phyloP scores from a whole-genome alignment of 805 yeast genomes.

The Wickerhamiella musiphila region DNA sequence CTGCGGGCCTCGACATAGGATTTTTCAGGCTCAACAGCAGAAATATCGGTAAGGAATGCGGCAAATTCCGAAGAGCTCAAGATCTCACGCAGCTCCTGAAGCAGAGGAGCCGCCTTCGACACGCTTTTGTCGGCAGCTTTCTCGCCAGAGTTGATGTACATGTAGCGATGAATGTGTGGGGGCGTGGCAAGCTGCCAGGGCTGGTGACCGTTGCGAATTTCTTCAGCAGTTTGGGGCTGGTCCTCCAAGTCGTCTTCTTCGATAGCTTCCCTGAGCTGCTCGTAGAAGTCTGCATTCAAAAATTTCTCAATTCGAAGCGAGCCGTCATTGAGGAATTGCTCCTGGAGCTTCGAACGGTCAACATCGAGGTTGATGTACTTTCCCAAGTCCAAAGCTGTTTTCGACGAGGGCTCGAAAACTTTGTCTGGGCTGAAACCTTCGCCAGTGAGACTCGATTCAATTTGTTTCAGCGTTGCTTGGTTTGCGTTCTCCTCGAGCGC shows the following conservation, averaged over 20 bases:
- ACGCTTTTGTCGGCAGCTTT: constrained; percentile 13
- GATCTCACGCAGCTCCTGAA: constrained; percentile 40
- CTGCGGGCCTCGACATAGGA: constrained; percentile 63
- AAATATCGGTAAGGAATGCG: constrained; percentile 48
- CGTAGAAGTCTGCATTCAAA: constrained; percentile 39
- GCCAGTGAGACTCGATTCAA: too few relatives aligned
- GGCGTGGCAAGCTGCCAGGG: constrained; percentile 93
- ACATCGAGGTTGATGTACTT: constrained; percentile 41
- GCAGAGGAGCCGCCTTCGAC: constrained; percentile 7
- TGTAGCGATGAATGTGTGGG: constrained; percentile 77
- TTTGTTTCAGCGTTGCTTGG: constrained; percentile 49
- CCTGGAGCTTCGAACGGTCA: constrained; percentile 27
- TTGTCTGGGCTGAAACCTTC: constrained; percentile 70
- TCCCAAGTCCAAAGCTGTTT: constrained; percentile 33
- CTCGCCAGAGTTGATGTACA: constrained; percentile 51
- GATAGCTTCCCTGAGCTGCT: constrained; percentile 28
- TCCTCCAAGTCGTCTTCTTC: constrained; percentile 32
- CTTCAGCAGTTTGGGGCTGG: constrained; percentile 7
- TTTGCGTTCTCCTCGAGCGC: constrained; percentile 64
- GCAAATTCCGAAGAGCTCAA: constrained; percentile 44
- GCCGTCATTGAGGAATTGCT: constrained; percentile 47
- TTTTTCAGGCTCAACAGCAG: constrained; percentile 40
- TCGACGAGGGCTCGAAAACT: constrained; percentile 11
- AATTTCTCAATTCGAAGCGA: constrained; percentile 49
- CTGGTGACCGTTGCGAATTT: constrained; percentile 9